Evolutionary conservation across 768 basidiomycete genomes (phyloP).

Genomic region (Leccinellum rugosiceps): DNA sequence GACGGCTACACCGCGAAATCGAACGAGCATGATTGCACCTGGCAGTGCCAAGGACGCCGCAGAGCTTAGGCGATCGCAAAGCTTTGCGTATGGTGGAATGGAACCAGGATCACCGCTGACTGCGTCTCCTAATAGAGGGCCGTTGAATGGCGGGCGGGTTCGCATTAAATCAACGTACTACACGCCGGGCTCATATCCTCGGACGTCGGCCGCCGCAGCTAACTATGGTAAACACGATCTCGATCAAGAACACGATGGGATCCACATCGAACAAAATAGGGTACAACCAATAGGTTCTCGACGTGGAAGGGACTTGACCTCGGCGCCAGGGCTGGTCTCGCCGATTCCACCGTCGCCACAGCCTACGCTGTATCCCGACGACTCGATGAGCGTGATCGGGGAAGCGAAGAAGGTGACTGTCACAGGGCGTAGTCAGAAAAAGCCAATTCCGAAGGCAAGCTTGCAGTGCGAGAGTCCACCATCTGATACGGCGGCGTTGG

Average conservation of each 20-base stretch:
- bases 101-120: constrained; percentile 45
- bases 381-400: constrained; percentile 62
- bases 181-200: constrained; percentile 51
- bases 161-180: constrained; percentile 71
- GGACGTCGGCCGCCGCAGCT: constrained; percentile 46
- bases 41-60: constrained; percentile 18
- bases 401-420: constrained; percentile 29
- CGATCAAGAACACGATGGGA: constrained; percentile 34
- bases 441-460: constrained; percentile 28
- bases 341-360: constrained; percentile 50
- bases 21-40: constrained; percentile 23
- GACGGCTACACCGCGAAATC: constrained; percentile 14
- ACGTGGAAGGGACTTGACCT: constrained; percentile 40
- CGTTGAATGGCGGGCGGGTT: constrained; percentile 50
- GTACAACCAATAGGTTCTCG: constrained; percentile 42
- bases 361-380: constrained; percentile 67
- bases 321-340: constrained; percentile 36
- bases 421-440: constrained; percentile 31
- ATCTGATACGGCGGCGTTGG: constrained; percentile 47
- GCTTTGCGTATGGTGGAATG: constrained; percentile 52
- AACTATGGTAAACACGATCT: constrained; percentile 32
- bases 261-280: constrained; percentile 16
- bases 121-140: constrained; percentile 18
- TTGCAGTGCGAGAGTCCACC: constrained; percentile 20
- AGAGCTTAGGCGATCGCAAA: constrained; percentile 31